phyloP scores from a whole-genome alignment of 805 yeast species.

The Millerozyma acaciae region DNA sequence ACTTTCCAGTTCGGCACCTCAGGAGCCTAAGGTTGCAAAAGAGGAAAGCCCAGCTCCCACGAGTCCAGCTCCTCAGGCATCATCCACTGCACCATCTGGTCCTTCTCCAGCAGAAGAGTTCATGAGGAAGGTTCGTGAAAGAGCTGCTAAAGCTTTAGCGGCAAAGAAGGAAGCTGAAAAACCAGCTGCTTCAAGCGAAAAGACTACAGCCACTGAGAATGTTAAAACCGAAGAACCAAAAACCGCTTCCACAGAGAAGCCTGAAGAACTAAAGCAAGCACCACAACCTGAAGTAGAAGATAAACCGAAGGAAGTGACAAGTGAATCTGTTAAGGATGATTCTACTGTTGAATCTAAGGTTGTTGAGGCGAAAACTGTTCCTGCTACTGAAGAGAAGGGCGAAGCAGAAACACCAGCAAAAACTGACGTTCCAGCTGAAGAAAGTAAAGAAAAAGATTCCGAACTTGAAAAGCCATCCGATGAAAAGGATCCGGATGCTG shows the following conservation, averaged over 20 bases:
- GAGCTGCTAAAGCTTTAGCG: constrained; percentile 14
- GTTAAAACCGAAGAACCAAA: constrained; percentile 6
- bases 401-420: too few species aligned
- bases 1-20: constrained; percentile 7
- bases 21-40: constrained; percentile 1
- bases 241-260: too few species aligned
- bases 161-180: constrained; percentile 8
- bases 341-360: constrained; percentile 7
- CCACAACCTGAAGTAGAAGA: constrained; percentile 10
- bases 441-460: constrained; percentile 1
- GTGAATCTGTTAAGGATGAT: constrained; percentile 6
- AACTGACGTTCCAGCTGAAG: constrained; percentile 7
- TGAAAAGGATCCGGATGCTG: constrained; percentile 8
- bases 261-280: too few species aligned
- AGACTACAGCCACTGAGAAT: not conserved
- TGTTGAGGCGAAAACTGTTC: too few species aligned
- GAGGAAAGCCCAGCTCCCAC: constrained; percentile 8
- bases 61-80: constrained; percentile 7
- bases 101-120: constrained; percentile 32
- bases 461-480: too few species aligned
- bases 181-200: constrained; percentile 4
- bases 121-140: constrained; percentile 32
- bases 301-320: too few species aligned
- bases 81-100: constrained; percentile 10
- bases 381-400: too few species aligned